These are phyloP conservation scores for Alternaria burnsii DNA, from an alignment of 2,329 filamentous ascomycete species.

Conservation along the genomic window DNA sequence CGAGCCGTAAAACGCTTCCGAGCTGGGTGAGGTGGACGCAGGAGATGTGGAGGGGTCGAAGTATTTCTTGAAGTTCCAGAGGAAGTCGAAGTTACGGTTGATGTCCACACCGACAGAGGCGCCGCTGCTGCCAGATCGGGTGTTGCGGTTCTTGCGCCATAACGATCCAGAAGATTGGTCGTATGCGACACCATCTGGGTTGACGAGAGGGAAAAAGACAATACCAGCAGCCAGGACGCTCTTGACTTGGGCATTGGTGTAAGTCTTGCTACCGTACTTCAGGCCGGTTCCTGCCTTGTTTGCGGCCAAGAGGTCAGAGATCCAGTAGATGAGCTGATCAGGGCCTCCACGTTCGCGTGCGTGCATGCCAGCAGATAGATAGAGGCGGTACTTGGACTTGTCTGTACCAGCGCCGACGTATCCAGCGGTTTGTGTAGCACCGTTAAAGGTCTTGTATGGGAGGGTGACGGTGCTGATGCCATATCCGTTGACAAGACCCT, in stretches of 20 bases:
- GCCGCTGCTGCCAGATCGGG: constrained; percentile 50
- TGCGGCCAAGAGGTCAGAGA: constrained; percentile 65
- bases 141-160: constrained; percentile 51
- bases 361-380: constrained; percentile 64
- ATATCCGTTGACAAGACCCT: constrained; percentile 54
- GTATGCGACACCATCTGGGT: constrained; percentile 49
- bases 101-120: constrained; percentile 44
- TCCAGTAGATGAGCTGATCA: constrained; percentile 66
- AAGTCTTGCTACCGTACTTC: constrained; percentile 61
- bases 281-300: constrained; percentile 60
- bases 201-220: constrained; percentile 57
- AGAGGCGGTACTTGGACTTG: constrained; percentile 56
- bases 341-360: constrained; percentile 66
- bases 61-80: constrained; percentile 64
- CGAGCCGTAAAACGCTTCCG: constrained; percentile 62
- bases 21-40: constrained; percentile 56
- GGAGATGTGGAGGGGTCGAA: constrained; percentile 50
- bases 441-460: constrained; percentile 57
- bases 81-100: constrained; percentile 60
- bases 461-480: constrained; percentile 55
- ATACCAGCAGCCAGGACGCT: constrained; percentile 63
- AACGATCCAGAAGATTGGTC: constrained; percentile 44
- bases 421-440: constrained; percentile 52
- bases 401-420: constrained; percentile 58
- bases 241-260: constrained; percentile 62